These are phyloP conservation scores for Penicillium sp. DNA, from an alignment of 2,329 filamentous ascomycete species.

Conservation along the genomic window DNA sequence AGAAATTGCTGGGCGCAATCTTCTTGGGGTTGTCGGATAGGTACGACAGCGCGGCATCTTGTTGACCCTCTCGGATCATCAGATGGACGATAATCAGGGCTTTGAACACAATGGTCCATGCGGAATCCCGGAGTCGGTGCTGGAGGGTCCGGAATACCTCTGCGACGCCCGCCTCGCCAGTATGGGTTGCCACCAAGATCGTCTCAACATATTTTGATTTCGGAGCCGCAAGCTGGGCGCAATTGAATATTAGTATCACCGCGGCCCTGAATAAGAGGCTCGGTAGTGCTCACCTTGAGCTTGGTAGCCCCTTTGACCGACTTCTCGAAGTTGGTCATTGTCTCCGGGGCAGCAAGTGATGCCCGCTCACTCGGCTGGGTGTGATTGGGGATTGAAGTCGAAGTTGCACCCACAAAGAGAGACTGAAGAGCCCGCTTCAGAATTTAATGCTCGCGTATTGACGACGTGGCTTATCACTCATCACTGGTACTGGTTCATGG, in stretches of 20 bases:
- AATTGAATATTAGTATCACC: slow-evolving; percentile 15
- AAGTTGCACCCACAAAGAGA: slow-evolving; percentile 1
- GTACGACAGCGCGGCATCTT: slow-evolving; percentile 79
- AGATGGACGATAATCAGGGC: slow-evolving; percentile 89
- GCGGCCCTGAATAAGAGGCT: neutral
- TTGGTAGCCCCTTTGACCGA: slow-evolving; percentile 98
- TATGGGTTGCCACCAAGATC: slow-evolving; percentile 89
- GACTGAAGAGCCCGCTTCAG: slow-evolving; percentile 18
- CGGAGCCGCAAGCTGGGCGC: slow-evolving; percentile 72
- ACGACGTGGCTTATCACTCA: slow-evolving; percentile 21
- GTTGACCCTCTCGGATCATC: slow-evolving; percentile 93
- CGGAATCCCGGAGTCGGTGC: slow-evolving; percentile 82
- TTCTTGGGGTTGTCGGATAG: slow-evolving; percentile 75
- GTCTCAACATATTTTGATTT: slow-evolving; percentile 99
- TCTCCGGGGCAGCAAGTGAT: slow-evolving; percentile 11
- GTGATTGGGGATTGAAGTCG: neutral
- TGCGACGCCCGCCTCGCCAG: slow-evolving; percentile 86
- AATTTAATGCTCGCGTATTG: slow-evolving; percentile 12
- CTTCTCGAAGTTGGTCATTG: slow-evolving; percentile 72
- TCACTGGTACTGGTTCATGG: slow-evolving; percentile 21
- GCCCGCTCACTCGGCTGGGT: slow-evolving; percentile 2
- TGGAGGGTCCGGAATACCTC: slow-evolving; percentile 93
- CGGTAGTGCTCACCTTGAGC: slow-evolving; percentile 64
- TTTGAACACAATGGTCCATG: slow-evolving; percentile 99
- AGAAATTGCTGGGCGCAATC: slow-evolving; percentile 83